Percentiles rank a stretch among this genome's conserved stretches.
phyloP scores from a whole-genome alignment of 345 rosid species.

The Viola odorata region DNA sequence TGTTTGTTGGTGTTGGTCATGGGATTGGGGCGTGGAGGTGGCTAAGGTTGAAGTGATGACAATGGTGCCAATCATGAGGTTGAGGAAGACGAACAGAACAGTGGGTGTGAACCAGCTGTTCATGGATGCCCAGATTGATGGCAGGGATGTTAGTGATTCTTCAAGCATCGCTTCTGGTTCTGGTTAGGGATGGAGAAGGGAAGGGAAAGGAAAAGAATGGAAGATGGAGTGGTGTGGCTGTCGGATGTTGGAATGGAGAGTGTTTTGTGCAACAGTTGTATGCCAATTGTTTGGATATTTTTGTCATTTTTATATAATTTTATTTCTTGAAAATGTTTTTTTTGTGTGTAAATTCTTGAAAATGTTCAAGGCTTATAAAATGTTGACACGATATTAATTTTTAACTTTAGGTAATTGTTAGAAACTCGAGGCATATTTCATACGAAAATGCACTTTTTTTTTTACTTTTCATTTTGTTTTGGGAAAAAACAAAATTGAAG shows the following conservation, averaged over 20 bases:
- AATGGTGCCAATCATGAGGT: slow-evolving; percentile 69
- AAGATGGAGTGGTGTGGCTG: not conserved
- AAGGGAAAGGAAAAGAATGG: not conserved
- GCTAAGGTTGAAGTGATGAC: slow-evolving; percentile 51
- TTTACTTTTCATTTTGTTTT: too few species aligned
- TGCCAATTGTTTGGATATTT: not conserved
- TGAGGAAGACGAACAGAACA: slow-evolving; percentile 66
- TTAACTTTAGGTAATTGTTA: too few species aligned
- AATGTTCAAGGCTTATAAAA: too few species aligned
- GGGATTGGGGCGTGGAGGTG: slow-evolving; percentile 9
- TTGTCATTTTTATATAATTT: too few species aligned
- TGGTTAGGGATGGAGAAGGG: not conserved
- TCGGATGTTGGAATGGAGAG: not conserved
- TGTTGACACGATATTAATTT: too few species aligned
- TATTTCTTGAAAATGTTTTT: too few species aligned
- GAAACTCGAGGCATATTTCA: too few species aligned
- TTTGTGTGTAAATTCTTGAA: too few species aligned
- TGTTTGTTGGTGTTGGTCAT: slow-evolving; percentile 3
- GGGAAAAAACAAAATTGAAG: too few species aligned
- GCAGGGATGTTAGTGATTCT: slow-evolving; percentile 34
- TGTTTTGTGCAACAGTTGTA: not conserved
- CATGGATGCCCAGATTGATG: slow-evolving; percentile 56
- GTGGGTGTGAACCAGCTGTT: slow-evolving; percentile 79
- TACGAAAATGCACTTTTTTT: too few species aligned
- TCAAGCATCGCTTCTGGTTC: slow-evolving; percentile 36